A percentile compares a stretch with the other conserved stretches of the same genome.
Conservation (phyloP, 2,329 filamentous ascomycete genomes). For the Drechslerella stenobrocha region DNA sequence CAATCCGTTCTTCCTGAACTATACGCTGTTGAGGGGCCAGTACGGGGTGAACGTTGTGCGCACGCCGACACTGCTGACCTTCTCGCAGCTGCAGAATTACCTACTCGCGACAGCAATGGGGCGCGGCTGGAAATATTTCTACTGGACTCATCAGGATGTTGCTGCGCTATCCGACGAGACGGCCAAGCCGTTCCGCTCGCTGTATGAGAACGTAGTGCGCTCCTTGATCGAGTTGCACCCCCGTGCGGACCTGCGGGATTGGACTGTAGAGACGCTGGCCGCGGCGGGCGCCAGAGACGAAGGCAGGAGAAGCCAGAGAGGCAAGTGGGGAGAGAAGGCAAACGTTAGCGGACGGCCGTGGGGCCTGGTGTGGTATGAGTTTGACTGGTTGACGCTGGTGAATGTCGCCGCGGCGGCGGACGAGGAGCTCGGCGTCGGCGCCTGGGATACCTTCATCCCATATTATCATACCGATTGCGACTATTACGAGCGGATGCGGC, state of each 20-base stretch:
- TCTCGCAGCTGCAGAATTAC: constrained; percentile 64
- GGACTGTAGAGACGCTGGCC: constrained; percentile 1
- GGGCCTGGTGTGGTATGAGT: constrained; percentile 63
- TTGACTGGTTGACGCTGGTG: constrained; percentile 64
- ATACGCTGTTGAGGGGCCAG: constrained; percentile 58
- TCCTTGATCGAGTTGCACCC: constrained; percentile 15
- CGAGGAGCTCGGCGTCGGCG: constrained; percentile 56
- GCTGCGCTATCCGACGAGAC: constrained; percentile 58
- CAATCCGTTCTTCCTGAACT: constrained; percentile 64
- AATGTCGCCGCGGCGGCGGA: constrained; percentile 61
- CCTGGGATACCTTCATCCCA: constrained; percentile 64
- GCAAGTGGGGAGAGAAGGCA: constrained; percentile 55
- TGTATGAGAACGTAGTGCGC: constrained; percentile 53
- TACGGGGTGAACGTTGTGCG: constrained; percentile 62
- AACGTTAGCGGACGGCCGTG: constrained; percentile 56
- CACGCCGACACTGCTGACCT: constrained; percentile 61
- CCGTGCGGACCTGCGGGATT: neutral
- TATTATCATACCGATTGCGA: constrained; percentile 59
- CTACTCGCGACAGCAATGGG: constrained; percentile 59
- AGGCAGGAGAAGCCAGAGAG: neutral
- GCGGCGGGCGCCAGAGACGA: neutral
- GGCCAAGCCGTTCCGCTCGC: constrained; percentile 52
- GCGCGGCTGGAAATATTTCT: constrained; percentile 60
- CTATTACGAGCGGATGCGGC: constrained; percentile 58
- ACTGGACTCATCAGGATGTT: constrained; percentile 65